A percentile compares a stretch with the other conserved stretches of the same genome.
Evolutionary conservation across 2,329 filamentous ascomycete genomes (phyloP).

Genomic region (Coleophoma cylindrospora): DNA sequence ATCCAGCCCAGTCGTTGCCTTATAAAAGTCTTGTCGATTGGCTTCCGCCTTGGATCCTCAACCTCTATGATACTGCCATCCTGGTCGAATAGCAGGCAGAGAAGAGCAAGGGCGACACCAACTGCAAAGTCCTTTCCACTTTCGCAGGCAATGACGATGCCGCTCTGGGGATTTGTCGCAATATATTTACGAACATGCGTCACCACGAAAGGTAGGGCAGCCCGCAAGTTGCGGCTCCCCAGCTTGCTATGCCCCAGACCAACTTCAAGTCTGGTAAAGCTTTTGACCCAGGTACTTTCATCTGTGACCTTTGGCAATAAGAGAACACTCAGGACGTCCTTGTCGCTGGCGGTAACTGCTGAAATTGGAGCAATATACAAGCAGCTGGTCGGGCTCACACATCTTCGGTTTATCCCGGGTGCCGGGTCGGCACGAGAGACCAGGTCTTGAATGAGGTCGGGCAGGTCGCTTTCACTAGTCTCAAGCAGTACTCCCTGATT

Average conservation of each 20-base stretch:
- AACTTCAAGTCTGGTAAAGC: conserved; percentile 41
- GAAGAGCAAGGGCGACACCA: conserved; percentile 68
- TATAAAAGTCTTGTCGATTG: conserved; percentile 70
- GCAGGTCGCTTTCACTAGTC: conserved; percentile 61
- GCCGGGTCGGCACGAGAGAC: conserved; percentile 23
- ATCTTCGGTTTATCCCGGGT: conserved; percentile 3
- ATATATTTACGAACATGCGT: conserved; percentile 10
- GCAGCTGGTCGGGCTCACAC: conserved; percentile 20
- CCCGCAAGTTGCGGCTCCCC: conserved; percentile 78
- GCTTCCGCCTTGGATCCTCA: conserved; percentile 2
- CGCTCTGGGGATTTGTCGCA: background rate
- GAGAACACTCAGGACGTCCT: conserved; percentile 26
- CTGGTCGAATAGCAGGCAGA: conserved; percentile 69
- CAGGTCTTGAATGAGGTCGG: conserved; percentile 41
- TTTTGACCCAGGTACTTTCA: conserved; percentile 35
- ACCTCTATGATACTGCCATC: conserved; percentile 39
- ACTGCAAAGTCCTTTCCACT: conserved; percentile 77
- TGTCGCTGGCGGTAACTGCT: conserved; percentile 3
- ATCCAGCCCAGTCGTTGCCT: conserved; percentile 76
- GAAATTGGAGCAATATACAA: conserved; percentile 18
- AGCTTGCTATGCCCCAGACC: conserved; percentile 68
- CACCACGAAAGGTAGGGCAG: conserved; percentile 49
- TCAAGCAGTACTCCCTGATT: conserved; percentile 56
- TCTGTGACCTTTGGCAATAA: conserved; percentile 38
- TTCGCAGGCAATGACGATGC: conserved; percentile 62